Evolutionary conservation across 2,329 filamentous ascomycete species (phyloP).

Genomic region (Aspergillus latus): DNA sequence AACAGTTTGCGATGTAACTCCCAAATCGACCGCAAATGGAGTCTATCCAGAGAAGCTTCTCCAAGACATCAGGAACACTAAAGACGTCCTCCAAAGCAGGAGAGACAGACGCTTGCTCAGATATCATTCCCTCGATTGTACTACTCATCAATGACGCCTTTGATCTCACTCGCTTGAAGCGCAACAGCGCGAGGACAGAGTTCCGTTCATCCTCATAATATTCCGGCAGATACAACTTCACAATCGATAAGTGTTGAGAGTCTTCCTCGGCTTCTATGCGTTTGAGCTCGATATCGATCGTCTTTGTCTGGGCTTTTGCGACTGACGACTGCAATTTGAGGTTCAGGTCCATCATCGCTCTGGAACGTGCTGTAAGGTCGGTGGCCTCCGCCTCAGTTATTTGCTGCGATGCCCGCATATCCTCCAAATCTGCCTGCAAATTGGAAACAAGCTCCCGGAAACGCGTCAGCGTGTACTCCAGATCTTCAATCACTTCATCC

Average conservation of each 20-base stretch:
- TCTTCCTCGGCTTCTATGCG: constrained; percentile 87
- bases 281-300: constrained; percentile 85
- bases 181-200: constrained; percentile 81
- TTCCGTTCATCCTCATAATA: constrained; percentile 77
- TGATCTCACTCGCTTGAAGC: constrained; percentile 84
- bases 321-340: constrained; percentile 89
- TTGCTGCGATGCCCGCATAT: constrained; percentile 87
- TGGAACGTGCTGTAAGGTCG: constrained; percentile 81
- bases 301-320: constrained; percentile 88
- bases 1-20: constrained; percentile 75
- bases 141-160: constrained; percentile 77
- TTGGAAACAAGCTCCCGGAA: constrained; percentile 87
- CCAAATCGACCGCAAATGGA: constrained; percentile 82
- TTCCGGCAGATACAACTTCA: constrained; percentile 85
- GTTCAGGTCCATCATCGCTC: constrained; percentile 96
- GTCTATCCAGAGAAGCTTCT: constrained; percentile 81
- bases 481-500: constrained; percentile 76
- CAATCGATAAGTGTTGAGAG: constrained; percentile 80
- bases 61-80: constrained; percentile 74
- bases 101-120: constrained; percentile 64
- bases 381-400: constrained; percentile 91
- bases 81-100: constrained; percentile 73
- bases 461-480: constrained; percentile 83
- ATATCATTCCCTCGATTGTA: constrained; percentile 76
- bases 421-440: constrained; percentile 81